Percentiles rank a stretch among this genome's conserved stretches.
Evolutionary conservation across 1,139 yeast genomes (phyloP).

Genomic region (Candida buenavistaensis): DNA sequence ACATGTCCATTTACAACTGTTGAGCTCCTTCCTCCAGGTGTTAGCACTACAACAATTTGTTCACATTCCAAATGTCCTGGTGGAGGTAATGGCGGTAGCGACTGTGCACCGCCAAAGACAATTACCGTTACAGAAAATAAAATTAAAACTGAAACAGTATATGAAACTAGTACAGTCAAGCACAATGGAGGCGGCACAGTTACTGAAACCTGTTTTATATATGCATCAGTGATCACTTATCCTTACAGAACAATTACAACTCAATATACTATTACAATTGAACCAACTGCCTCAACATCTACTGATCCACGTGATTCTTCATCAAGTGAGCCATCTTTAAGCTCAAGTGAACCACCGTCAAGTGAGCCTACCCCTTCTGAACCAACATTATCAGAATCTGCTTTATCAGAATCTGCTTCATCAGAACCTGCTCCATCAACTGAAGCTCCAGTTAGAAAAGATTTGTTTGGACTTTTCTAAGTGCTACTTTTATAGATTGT

Average conservation of each 20-base stretch:
- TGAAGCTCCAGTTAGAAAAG: no score
- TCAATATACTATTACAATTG: slow-evolving; percentile 2
- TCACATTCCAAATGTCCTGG: background rate
- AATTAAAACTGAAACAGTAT: background rate
- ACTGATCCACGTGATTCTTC: no score
- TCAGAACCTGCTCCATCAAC: no score
- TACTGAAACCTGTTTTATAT: slow-evolving; percentile 5
- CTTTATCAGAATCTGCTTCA: no score
- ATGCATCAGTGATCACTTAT: slow-evolving; percentile 4
- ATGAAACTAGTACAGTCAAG: background rate
- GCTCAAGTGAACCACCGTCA: no score
- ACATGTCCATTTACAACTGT: slow-evolving; percentile 1
- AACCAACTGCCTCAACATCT: no score
- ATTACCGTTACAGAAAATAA: background rate
- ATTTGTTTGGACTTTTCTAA: no score
- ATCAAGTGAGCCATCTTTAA: no score
- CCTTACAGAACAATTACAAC: slow-evolving; percentile 2
- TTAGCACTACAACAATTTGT: slow-evolving; percentile 3
- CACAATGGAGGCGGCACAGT: no score
- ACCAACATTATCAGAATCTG: no score
- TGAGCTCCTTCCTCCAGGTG: slow-evolving; percentile 4
- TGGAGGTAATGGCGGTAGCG: background rate
- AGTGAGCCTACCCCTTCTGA: no score
- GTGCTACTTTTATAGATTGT: no score
- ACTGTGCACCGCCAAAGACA: background rate